A percentile compares a stretch with the other conserved stretches of the same genome.
Evolutionary conservation across 1,284 basidiomycete species (phyloP).

Genomic region (Veloporphyrellus conicus): DNA sequence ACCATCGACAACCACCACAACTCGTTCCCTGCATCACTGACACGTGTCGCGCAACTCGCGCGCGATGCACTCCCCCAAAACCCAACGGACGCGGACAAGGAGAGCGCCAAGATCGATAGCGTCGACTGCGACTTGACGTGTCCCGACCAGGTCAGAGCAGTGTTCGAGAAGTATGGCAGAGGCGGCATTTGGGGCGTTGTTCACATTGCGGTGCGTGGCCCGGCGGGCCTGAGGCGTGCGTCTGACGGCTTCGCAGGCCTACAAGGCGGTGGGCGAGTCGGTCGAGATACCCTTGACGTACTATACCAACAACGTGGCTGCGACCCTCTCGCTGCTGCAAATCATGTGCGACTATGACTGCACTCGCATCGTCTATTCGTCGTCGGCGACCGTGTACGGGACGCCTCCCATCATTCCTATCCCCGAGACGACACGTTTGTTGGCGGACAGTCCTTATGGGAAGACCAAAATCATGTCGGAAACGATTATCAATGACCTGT

Average conservation of each 20-base stretch:
- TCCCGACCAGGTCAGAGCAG: constrained; percentile 61
- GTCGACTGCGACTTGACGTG: constrained; percentile 73
- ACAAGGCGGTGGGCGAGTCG: constrained; percentile 99
- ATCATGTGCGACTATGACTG: constrained; percentile 83
- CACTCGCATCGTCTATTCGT: constrained; percentile 91
- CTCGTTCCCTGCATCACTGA: constrained; percentile 71
- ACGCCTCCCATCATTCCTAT: constrained; percentile 91
- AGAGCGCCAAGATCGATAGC: constrained; percentile 69
- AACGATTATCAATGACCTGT: constrained; percentile 85
- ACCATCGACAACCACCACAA: constrained; percentile 95
- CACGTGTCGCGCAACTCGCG: constrained; percentile 76
- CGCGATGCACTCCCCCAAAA: constrained; percentile 61
- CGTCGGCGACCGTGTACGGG: constrained; percentile 98
- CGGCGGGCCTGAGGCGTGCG: background rate
- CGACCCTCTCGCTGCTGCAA: constrained; percentile 79
- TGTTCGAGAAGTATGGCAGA: constrained; percentile 82
- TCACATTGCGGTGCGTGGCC: constrained; percentile 78
- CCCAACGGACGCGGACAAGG: constrained; percentile 60
- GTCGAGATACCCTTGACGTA: constrained; percentile 90
- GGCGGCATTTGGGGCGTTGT: constrained; percentile 97
- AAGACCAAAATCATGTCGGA: constrained; percentile 96
- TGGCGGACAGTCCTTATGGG: constrained; percentile 92
- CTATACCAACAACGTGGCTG: constrained; percentile 88
- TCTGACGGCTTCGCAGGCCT: constrained; percentile 55
- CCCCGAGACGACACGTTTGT: constrained; percentile 84